A percentile compares a stretch with the other conserved stretches of the same genome.
Evolutionary conservation across 768 basidiomycete genomes (phyloP).

Genomic region (Coprinopsis marcescibilis): DNA sequence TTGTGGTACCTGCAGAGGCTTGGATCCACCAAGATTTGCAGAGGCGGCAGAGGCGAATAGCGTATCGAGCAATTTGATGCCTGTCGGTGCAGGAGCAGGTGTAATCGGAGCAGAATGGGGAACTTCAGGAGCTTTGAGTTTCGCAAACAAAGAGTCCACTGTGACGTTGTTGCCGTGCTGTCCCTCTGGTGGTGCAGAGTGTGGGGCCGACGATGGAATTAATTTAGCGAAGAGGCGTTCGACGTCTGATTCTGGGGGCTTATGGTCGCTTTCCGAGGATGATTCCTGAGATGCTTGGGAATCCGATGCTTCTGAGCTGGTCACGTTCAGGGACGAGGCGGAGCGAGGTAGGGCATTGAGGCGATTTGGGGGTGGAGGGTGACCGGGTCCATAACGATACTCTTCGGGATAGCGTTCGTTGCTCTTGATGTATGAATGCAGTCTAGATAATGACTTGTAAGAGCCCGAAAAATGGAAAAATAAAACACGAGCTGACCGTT

Average conservation of each 20-base stretch:
- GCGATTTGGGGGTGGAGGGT: slow-evolving; percentile 52
- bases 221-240: slow-evolving; percentile 16
- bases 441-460: slow-evolving; percentile 34
- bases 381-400: slow-evolving; percentile 62
- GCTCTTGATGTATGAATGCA: slow-evolving; percentile 62
- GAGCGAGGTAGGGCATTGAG: slow-evolving; percentile 25
- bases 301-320: slow-evolving; percentile 11
- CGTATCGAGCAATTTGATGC: slow-evolving; percentile 54
- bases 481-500: slow-evolving; percentile 40
- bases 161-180: slow-evolving; percentile 36
- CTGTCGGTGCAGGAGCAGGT: slow-evolving; percentile 31
- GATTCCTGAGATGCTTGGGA: slow-evolving; percentile 8
- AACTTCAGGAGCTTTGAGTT: slow-evolving; percentile 21
- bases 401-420: slow-evolving; percentile 68
- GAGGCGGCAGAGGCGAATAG: slow-evolving; percentile 79
- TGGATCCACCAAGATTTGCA: too few species aligned
- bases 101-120: slow-evolving; percentile 20
- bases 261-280: slow-evolving; percentile 21
- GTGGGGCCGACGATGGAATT: slow-evolving; percentile 23
- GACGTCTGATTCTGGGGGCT: slow-evolving; percentile 5
- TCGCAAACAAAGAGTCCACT: slow-evolving; percentile 44
- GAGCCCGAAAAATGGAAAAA: background rate
- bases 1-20: slow-evolving; percentile 9
- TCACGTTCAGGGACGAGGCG: slow-evolving; percentile 22
- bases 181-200: slow-evolving; percentile 20